Percentiles rank a stretch among this genome's conserved stretches.
phyloP scores from a whole-genome alignment of 495 filamentous ascomycete species.

The Penicillium argentinense region DNA sequence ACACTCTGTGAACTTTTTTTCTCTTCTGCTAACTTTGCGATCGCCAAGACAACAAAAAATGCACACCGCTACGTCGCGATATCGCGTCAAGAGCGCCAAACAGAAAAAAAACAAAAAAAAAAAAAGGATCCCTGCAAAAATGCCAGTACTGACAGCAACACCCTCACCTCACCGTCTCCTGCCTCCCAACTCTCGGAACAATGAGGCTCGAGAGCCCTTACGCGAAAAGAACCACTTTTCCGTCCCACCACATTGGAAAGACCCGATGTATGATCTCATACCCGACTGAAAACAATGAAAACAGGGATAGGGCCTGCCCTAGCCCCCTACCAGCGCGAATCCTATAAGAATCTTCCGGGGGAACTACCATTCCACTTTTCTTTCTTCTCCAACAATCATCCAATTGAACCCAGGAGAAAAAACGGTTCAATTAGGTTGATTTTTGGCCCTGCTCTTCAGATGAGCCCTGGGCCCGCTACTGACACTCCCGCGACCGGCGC shows the following conservation, averaged over 20 bases:
- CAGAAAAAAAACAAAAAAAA: no score
- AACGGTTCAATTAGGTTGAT: background rate
- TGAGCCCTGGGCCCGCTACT: no score
- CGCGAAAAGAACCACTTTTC: conserved; percentile 3
- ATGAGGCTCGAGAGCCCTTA: background rate
- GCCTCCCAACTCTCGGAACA: background rate
- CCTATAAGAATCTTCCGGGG: background rate
- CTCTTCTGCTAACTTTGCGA: no score
- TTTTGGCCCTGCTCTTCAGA: background rate
- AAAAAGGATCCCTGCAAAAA: no score
- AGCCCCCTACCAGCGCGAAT: background rate
- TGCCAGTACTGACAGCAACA: no score
- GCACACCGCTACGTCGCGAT: no score
- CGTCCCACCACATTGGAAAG: background rate
- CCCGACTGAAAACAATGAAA: background rate
- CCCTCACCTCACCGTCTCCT: no score
- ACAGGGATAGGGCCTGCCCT: conserved; percentile 1
- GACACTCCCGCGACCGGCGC: no score
- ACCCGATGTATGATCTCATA: background rate
- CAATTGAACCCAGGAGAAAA: background rate
- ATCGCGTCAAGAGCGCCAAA: no score
- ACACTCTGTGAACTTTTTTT: no score
- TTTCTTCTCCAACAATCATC: background rate
- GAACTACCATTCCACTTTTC: background rate
- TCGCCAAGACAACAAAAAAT: no score